Evolutionary conservation across 805 yeast species (phyloP), one percentile per base, ranked within the genome.

Genomic region (Candida khao-thaluensis): DNA sequence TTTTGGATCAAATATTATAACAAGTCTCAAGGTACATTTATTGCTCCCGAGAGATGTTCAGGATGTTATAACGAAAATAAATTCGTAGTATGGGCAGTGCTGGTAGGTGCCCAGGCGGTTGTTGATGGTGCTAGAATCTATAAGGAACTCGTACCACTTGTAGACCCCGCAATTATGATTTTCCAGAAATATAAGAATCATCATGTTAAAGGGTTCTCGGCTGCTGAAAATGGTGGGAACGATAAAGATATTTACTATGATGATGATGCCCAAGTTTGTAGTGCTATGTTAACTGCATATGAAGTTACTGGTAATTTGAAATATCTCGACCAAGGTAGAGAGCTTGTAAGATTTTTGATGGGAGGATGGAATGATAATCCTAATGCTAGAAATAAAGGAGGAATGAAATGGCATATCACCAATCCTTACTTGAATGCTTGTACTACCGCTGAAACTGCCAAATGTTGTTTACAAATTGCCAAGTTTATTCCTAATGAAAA

Each of bases 251-350:
- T 82, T 28, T 81, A 82, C 56, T 79, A 79, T 45, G 88, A 82
- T 52, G 90, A 82, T 52, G 84, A 82, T 53, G 90, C 89, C 2
- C 90, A 82, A 54, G 77, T 82, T 10, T 82, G 84, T 11, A 68
- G 79, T 49, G 82, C 81, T 3, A 65, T 80, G 48, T 62, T 83
- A 41, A 72, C 79, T 2, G 85, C 85, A 2, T 82, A 77, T 52
- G 88, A 81, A 51, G 85, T 79, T 17, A 80, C 87, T 1, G 75
- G 74, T 1, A 74, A 81, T 45, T 62, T 62, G 48, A 62, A 63
- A 32, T 78, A 67, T 52, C 62, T 82, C 44, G 78, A 74, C 48
- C 65, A 67, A 48, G 84, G 80, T 6, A 65, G 77, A 35, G 83
- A 78, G 46, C 64, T 79, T 49, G 79, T 74, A 40, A 57, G 77